Percentiles rank a stretch among this genome's conserved stretches.
Evolutionary conservation across 2,329 filamentous ascomycete species (phyloP).

Genomic region (Fusarium veterinarium): DNA sequence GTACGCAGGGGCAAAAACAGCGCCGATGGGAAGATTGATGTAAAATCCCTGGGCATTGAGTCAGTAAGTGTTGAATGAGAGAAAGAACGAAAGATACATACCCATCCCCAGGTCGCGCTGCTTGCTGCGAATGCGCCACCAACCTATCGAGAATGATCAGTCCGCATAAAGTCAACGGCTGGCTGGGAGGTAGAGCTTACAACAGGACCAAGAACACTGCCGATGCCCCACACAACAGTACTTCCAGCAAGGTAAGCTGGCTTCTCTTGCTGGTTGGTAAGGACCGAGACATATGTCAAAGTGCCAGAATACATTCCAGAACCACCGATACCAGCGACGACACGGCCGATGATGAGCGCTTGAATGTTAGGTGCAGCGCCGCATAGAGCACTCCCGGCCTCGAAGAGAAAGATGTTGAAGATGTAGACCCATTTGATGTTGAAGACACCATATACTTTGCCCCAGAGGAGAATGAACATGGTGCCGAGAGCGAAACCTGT

Average conservation of each 20-base stretch:
- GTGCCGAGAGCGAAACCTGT: not conserved
- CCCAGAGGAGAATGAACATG: not conserved
- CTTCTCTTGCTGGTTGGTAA: not conserved
- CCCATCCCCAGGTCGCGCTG: not conserved
- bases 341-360: not conserved
- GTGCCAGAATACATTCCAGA: constrained; percentile 3
- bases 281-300: not conserved
- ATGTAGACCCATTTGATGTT: not conserved
- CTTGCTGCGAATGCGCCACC: not conserved
- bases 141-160: not conserved
- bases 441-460: not conserved
- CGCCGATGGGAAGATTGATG: not conserved
- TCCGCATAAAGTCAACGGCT: fast-evolving
- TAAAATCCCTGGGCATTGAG: not conserved
- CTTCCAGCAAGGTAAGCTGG: not conserved
- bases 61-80: not conserved
- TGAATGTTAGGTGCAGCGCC: not conserved
- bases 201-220: not conserved
- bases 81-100: not conserved
- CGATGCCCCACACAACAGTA: not conserved
- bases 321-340: not conserved
- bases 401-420: not conserved
- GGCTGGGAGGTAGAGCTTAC: fast-evolving
- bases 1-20: not conserved
- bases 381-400: not conserved